Evolutionary conservation across 306 rosid species (phyloP).

Genomic region (Casuarina glauca): DNA sequence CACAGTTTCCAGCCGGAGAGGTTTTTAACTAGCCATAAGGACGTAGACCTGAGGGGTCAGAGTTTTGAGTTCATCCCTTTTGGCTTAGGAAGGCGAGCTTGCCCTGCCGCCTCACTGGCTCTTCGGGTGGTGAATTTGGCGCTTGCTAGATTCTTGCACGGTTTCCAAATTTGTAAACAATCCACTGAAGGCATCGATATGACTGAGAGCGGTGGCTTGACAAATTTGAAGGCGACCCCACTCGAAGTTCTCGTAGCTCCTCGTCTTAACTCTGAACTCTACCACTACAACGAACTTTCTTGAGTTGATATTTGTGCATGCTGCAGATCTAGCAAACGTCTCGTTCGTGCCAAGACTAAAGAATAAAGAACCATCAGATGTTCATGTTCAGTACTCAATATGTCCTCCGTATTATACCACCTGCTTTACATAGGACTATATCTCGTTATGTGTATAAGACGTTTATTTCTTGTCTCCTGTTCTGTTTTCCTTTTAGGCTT

Average conservation of each 20-base stretch:
- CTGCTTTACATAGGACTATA: too few relatives aligned
- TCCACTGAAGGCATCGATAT: constrained; percentile 39
- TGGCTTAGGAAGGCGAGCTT: constrained; percentile 44
- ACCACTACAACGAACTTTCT: constrained; percentile 10
- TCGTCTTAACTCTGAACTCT: constrained; percentile 21
- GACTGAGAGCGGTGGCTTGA: constrained; percentile 48
- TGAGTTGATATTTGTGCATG: too few relatives aligned
- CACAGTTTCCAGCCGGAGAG: constrained; percentile 37
- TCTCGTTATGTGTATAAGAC: too few relatives aligned
- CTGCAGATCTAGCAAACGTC: too few relatives aligned
- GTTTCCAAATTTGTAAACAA: constrained; percentile 29
- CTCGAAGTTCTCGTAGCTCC: constrained; percentile 36
- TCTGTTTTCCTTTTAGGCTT: too few relatives aligned
- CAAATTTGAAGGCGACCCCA: constrained; percentile 39
- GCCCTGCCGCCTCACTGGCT: constrained; percentile 37
- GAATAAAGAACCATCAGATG: too few relatives aligned
- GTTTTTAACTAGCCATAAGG: constrained; percentile 35
- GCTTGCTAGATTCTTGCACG: constrained; percentile 31
- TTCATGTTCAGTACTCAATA: too few relatives aligned
- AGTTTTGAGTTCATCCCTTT: constrained; percentile 37
- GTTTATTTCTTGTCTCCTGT: too few relatives aligned
- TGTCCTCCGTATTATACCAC: too few relatives aligned
- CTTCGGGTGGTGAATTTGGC: constrained; percentile 34
- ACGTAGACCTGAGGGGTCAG: constrained; percentile 33
- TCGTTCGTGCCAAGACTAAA: too few relatives aligned